Evolutionary conservation across 192 early-diverging fungal genomes (phyloP), one percentile per base, ranked within the genome.

Genomic region (Piromyces finnis): DNA sequence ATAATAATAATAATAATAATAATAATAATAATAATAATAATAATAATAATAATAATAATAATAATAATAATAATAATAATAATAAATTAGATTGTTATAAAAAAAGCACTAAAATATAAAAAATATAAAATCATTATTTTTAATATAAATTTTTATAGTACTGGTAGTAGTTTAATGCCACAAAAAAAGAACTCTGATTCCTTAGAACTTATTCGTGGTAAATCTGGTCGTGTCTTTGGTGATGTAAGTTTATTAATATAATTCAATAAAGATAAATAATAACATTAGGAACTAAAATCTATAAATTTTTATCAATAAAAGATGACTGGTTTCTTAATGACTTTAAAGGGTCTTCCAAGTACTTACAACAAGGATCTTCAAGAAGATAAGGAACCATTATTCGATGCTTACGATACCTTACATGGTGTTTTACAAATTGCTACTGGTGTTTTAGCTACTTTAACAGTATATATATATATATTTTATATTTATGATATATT

Each of bases 311-410:
- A n/a, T n/a, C 29, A 17, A 79, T 77, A 51, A 22, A 84, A 92
- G 84, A 92, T 97, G 93, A 84, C 93, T 77, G 96, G 96, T 12
- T 98, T 99, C 84, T 92, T 99, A 91, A 99, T 99, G 97, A 94
- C 96, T 5, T 91, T 95, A 88, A 99, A 99, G 88, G 97, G 96
- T 13, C 87, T 95, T 79, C 96, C 97, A 16, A 94, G 93, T 84
- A 99, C 97, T 16, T 99, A 99, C 88, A 99, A 99, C 88, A 98
- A 98, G 86, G 97, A 98, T 83, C 89, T 99, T 81, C 97, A 99
- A 86, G 97, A 98, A 86, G 97, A 98, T 86, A 99, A 99, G 88
- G 97, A 99, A 85, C 96, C 97, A 32, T 90, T 99, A 87, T 99
- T 99, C 88, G 96, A 98, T 82, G 92, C 96, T 2, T 91, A 91